phyloP scores from a whole-genome alignment of 192 early-diverging fungal genomes.

The Gonapodya prolifera region DNA sequence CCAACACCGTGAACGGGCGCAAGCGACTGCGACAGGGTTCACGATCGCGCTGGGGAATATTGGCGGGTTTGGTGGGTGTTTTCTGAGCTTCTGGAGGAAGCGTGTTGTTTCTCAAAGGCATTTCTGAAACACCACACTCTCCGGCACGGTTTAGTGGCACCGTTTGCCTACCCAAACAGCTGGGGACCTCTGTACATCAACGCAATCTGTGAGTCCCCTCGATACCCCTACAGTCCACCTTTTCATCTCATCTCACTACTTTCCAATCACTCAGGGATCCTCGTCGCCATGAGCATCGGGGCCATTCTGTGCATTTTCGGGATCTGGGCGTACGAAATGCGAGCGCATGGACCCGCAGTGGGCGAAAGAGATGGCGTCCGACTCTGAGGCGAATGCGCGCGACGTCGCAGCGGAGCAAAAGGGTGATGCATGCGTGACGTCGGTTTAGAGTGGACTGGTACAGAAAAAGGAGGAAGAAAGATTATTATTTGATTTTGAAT shows the following conservation, averaged over 20 bases:
- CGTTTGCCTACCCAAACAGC: neutral
- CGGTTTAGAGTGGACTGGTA: too few species aligned
- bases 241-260: too few species aligned
- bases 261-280: neutral
- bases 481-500: too few species aligned
- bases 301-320: neutral
- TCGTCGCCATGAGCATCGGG: neutral
- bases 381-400: neutral
- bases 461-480: too few species aligned
- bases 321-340: neutral
- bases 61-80: neutral
- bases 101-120: neutral
- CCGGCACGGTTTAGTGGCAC: neutral
- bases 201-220: neutral
- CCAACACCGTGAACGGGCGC: neutral
- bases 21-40: neutral
- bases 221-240: neutral
- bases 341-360: neutral
- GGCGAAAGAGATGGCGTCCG: neutral
- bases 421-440: too few species aligned
- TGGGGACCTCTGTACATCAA: neutral
- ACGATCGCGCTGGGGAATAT: neutral
- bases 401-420: neutral
- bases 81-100: neutral
- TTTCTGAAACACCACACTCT: neutral